Percentiles rank a stretch among this genome's conserved stretches.
These are phyloP conservation scores for Paecilomyces dactylethromorphus DNA, from an alignment of 2,329 filamentous ascomycete species.

Conservation along the genomic window DNA sequence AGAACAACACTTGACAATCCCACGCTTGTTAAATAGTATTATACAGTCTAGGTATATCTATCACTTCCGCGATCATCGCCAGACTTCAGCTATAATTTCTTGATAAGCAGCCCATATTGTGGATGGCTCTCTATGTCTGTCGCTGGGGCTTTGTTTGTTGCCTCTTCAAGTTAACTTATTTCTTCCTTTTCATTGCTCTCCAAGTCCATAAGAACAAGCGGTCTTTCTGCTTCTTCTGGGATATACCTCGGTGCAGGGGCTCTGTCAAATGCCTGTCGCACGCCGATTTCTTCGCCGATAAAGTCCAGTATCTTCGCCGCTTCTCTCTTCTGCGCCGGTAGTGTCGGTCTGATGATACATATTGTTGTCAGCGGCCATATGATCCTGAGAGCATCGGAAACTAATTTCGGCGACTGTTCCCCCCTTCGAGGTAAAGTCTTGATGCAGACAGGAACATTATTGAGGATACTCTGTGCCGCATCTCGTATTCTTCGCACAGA, in stretches of 20 bases:
- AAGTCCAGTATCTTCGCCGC: neutral
- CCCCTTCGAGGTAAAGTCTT: neutral
- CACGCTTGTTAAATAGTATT: neutral
- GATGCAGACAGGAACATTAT: neutral
- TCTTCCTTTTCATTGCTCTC: neutral
- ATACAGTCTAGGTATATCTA: neutral
- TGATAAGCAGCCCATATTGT: neutral
- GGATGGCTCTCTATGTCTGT: neutral
- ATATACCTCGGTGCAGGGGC: neutral
- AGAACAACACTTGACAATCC: neutral
- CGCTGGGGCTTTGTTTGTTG: neutral
- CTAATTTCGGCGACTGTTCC: neutral
- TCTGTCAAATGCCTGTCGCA: neutral
- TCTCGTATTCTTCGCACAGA: neutral
- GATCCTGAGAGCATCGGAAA: neutral
- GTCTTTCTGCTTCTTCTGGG: neutral
- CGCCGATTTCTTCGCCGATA: neutral
- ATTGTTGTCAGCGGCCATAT: neutral
- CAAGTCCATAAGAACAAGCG: neutral
- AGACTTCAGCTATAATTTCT: neutral
- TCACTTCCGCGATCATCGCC: neutral
- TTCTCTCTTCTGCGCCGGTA: neutral
- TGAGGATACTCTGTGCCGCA: neutral
- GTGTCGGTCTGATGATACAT: neutral
- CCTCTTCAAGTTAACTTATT: neutral